phyloP scores from a whole-genome alignment of 305 asterid species.

The Vinca major region DNA sequence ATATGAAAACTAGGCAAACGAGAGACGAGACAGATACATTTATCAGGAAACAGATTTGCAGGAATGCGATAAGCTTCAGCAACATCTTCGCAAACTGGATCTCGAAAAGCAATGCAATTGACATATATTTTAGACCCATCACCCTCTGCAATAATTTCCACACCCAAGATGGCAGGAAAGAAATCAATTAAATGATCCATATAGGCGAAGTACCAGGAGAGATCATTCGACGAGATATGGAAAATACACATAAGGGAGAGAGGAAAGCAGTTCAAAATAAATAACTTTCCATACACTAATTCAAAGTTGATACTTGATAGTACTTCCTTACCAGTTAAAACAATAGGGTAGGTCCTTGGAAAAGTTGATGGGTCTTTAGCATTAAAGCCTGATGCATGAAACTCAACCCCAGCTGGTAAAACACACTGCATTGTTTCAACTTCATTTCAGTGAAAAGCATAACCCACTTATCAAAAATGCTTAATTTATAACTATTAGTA shows the following conservation, averaged over 20 bases:
- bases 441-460: not conserved
- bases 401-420: constrained; percentile 86
- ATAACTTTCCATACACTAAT: not conserved
- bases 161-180: not conserved
- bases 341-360: constrained; percentile 91
- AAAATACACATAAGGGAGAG: not conserved
- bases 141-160: constrained; percentile 39
- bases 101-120: constrained; percentile 85
- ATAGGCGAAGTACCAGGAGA: not conserved
- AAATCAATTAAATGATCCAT: constrained; percentile 4
- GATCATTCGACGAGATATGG: not conserved
- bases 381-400: constrained; percentile 54
- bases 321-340: constrained; percentile 52
- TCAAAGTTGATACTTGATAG: not conserved
- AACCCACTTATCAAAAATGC: not conserved
- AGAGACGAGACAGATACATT: constrained; percentile 85
- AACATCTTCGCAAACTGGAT: constrained; percentile 88
- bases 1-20: constrained; percentile 67
- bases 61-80: constrained; percentile 76
- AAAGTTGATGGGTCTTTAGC: constrained; percentile 41
- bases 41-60: constrained; percentile 64
- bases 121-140: constrained; percentile 96
- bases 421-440: constrained; percentile 45
- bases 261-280: not conserved
- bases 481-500: not conserved